phyloP scores from a whole-genome alignment of 345 rosid genomes.

The Jatropha curcas region DNA sequence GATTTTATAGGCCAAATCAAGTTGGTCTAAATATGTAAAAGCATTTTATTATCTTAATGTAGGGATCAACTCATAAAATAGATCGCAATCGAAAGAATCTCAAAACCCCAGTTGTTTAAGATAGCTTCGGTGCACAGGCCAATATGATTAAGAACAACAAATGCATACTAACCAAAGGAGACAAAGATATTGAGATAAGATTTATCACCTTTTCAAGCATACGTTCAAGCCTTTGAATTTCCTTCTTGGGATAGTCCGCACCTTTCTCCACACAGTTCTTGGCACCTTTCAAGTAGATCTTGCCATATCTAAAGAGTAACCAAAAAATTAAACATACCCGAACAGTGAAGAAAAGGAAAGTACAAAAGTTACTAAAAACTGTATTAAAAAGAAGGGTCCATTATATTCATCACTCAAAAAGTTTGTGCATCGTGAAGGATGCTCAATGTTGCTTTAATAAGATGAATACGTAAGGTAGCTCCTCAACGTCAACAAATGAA shows the following conservation, averaged over 20 bases:
- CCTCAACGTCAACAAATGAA: neutral
- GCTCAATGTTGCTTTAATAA: neutral
- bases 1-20: neutral
- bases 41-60: too few relatives aligned
- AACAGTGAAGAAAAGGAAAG: neutral
- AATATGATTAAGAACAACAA: too few relatives aligned
- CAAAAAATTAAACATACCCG: neutral
- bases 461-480: neutral
- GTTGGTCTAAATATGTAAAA: neutral
- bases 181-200: neutral
- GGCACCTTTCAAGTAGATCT: slow-evolving; percentile 74
- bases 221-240: slow-evolving; percentile 72
- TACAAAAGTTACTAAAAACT: neutral
- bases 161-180: neutral
- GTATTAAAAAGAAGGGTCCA: neutral
- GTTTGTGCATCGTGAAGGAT: too few relatives aligned
- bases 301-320: slow-evolving; percentile 58
- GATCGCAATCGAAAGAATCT: too few relatives aligned
- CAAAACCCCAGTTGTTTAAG: too few relatives aligned
- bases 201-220: slow-evolving; percentile 69
- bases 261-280: slow-evolving; percentile 77
- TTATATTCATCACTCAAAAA: too few relatives aligned
- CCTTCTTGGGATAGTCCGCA: slow-evolving; percentile 72
- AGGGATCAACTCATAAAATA: too few relatives aligned
- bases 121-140: too few relatives aligned